phyloP scores from a whole-genome alignment of 345 rosid genomes.

The Populus euphratica region DNA sequence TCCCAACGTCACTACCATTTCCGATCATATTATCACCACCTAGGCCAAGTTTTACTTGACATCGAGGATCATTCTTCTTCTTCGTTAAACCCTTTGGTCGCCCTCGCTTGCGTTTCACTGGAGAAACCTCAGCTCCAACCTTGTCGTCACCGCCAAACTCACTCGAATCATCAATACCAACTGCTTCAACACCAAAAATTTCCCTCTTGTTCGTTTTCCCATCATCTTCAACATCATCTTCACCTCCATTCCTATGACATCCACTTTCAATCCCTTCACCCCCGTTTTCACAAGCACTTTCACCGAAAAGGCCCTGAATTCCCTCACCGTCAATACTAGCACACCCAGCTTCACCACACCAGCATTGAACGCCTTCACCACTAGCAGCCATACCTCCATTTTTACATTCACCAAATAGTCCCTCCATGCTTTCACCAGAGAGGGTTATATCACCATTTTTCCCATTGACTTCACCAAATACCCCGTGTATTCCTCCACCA shows the following conservation, averaged over 20 bases:
- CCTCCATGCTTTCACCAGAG: constrained; percentile 12
- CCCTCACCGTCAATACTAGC: constrained; percentile 14
- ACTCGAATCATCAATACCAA: not conserved
- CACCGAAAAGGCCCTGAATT: constrained; percentile 18
- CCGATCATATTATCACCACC: not conserved
- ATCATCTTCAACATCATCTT: not conserved
- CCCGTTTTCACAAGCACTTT: constrained; percentile 6
- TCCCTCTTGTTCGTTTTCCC: not conserved
- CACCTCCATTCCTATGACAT: not conserved
- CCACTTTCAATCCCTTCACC: not conserved
- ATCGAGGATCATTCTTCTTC: constrained; percentile 2
- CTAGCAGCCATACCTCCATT: not conserved
- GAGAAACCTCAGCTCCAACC: constrained; percentile 3
- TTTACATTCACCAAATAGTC: constrained; percentile 18
- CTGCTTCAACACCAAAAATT: not conserved
- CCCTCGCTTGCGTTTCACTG: constrained; percentile 11
- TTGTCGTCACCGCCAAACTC: not conserved
- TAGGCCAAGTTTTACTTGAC: not conserved
- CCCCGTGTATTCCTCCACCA: constrained; percentile 6
- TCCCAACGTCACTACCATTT: not conserved
- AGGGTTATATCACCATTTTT: constrained; percentile 16
- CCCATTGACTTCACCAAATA: not conserved
- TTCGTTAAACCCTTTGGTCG: constrained; percentile 17
- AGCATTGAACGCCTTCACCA: constrained; percentile 17
- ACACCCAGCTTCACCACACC: constrained; percentile 27